These are phyloP conservation scores for Apiotrichum montevideense DNA, from an alignment of 1,284 basidiomycete species.

Conservation along the genomic window DNA sequence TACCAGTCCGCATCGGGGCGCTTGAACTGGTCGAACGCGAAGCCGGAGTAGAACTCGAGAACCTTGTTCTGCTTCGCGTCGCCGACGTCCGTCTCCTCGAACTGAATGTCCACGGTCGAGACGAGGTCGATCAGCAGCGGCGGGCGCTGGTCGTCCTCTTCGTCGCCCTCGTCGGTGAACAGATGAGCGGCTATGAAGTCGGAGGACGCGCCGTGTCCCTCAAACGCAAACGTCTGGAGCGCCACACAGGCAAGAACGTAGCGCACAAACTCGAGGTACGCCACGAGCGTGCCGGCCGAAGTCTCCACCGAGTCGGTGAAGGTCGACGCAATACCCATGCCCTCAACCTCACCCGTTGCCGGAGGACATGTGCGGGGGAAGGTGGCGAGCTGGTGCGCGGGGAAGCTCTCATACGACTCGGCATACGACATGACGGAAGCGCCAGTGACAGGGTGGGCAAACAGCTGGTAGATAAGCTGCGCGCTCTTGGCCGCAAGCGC, in stretches of 20 bases:
- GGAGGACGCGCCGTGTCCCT: conserved; percentile 67
- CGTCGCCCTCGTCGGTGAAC: conserved; percentile 56
- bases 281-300: conserved; percentile 63
- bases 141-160: conserved; percentile 63
- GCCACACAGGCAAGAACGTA: conserved; percentile 81
- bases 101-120: conserved; percentile 77
- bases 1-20: conserved; percentile 66
- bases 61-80: conserved; percentile 50
- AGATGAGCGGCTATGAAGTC: conserved; percentile 65
- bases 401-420: conserved; percentile 82
- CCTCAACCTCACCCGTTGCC: conserved; percentile 48
- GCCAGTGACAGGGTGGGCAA: conserved; percentile 75
- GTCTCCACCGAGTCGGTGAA: conserved; percentile 73
- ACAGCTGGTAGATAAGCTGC: conserved; percentile 76
- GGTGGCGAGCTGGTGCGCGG: conserved; percentile 67
- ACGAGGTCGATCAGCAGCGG: conserved; percentile 80
- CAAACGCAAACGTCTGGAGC: conserved; percentile 81
- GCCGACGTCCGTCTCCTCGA: conserved; percentile 67
- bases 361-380: conserved; percentile 50
- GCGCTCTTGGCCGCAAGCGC: conserved; percentile 81
- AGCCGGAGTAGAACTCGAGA: conserved; percentile 60
- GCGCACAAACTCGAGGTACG: conserved; percentile 75
- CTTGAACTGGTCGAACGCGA: conserved; percentile 70
- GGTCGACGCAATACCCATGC: conserved; percentile 58
- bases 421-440: conserved; percentile 80